Conservation (phyloP, 257 asterid species). For the Prunella vulgaris region DNA sequence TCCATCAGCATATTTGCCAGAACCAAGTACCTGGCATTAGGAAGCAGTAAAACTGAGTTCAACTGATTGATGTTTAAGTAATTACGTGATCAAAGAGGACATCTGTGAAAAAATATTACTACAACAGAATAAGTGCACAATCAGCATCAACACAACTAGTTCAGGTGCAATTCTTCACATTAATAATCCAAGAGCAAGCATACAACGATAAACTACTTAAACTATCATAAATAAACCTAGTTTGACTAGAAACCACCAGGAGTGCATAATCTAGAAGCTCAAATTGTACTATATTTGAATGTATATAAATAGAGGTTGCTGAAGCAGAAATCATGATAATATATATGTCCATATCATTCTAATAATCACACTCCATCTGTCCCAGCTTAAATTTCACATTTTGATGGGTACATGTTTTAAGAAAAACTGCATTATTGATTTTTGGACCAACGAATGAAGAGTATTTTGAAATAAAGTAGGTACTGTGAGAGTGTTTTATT, state of each 20-base stretch:
- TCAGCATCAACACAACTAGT: neutral
- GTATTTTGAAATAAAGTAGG: too few species aligned
- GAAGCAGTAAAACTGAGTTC: slow-evolving; percentile 6
- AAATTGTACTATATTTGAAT: neutral
- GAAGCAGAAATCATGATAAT: neutral
- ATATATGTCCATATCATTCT: neutral
- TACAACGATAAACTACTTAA: neutral
- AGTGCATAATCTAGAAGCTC: neutral
- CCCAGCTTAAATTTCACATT: too few species aligned
- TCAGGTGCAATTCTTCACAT: neutral
- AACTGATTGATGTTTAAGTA: slow-evolving; percentile 3
- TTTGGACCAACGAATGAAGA: too few species aligned
- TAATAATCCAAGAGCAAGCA: neutral
- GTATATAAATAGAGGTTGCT: neutral
- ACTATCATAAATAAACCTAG: neutral
- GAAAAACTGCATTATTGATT: too few species aligned
- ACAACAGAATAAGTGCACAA: neutral
- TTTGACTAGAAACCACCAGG: neutral
- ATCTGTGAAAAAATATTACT: neutral
- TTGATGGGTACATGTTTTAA: too few species aligned
- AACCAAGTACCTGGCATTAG: slow-evolving; percentile 74
- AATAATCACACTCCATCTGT: too few species aligned
- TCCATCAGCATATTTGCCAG: slow-evolving; percentile 99
- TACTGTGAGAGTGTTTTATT: too few species aligned
- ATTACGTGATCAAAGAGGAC: slow-evolving; percentile 10